These are phyloP conservation scores for Quercus wislizeni DNA, from an alignment of 306 rosid genomes.

Conservation along the genomic window DNA sequence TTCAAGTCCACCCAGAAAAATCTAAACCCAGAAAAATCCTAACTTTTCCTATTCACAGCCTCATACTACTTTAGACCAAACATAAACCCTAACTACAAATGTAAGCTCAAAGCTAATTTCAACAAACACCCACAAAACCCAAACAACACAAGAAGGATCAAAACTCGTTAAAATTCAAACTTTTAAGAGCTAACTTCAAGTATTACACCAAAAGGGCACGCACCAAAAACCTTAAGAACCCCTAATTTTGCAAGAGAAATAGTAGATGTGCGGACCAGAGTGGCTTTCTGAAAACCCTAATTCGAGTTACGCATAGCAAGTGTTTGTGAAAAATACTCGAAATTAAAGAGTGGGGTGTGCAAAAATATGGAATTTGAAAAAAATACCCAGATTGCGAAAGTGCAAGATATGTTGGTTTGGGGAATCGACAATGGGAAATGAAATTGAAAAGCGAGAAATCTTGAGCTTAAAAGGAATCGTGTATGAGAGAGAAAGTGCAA, in stretches of 20 bases:
- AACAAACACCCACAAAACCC: constrained; percentile 15
- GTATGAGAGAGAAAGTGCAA: not conserved
- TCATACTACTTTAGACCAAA: not conserved
- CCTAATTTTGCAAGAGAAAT: not conserved
- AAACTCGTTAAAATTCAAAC: constrained; percentile 2
- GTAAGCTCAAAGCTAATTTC: not conserved
- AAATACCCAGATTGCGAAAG: constrained; percentile 7
- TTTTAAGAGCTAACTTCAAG: not conserved
- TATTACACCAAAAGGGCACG: not conserved
- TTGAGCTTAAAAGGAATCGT: not conserved
- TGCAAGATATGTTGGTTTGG: not conserved
- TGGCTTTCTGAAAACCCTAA: constrained; percentile 12
- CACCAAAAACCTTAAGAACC: constrained; percentile 5
- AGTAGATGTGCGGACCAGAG: not conserved
- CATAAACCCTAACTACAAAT: not conserved
- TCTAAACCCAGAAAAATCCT: constrained; percentile 29
- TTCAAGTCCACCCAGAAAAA: constrained; percentile 26
- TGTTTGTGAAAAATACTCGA: not conserved
- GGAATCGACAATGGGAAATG: not conserved
- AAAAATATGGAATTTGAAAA: not conserved
- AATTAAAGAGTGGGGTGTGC: not conserved
- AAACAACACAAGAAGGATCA: not conserved
- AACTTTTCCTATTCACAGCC: constrained; percentile 24
- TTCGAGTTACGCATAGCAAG: not conserved
- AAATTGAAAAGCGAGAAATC: not conserved